Conservation (phyloP, 2,329 filamentous ascomycete genomes). For the Akanthomyces dipterigenus region DNA sequence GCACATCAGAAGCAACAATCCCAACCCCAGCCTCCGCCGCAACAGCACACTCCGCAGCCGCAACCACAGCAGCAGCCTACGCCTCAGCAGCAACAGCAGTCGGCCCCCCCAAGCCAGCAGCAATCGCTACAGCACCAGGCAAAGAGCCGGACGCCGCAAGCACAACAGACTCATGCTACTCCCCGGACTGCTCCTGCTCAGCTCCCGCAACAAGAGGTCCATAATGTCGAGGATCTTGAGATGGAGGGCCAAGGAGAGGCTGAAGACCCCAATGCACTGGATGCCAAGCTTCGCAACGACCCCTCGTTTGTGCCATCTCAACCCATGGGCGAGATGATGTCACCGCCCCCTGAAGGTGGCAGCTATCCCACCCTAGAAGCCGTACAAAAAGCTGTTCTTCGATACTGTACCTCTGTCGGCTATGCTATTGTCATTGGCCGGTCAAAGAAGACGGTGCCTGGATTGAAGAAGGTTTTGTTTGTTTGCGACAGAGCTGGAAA, state of each 20-base stretch:
- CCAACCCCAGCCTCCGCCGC: constrained; percentile 19
- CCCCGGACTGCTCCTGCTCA: constrained; percentile 28
- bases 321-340: constrained; percentile 55
- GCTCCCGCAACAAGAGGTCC: constrained; percentile 30
- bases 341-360: constrained; percentile 55
- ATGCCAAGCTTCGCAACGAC: constrained; percentile 42
- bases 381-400: constrained; percentile 56
- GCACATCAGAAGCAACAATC: constrained; percentile 23
- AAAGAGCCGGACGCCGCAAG: constrained; percentile 5
- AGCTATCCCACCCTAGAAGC: constrained; percentile 59
- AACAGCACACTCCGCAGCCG: constrained; percentile 12
- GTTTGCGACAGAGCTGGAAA: constrained; percentile 61
- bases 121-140: constrained; percentile 11
- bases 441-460: constrained; percentile 61
- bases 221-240: constrained; percentile 45
- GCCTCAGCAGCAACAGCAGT: constrained; percentile 21
- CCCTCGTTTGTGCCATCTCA: constrained; percentile 45
- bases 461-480: constrained; percentile 60
- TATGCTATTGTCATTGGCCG: constrained; percentile 63
- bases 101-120: constrained; percentile 14
- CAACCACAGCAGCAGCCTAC: constrained; percentile 20
- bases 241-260: constrained; percentile 43
- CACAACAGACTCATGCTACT: constrained; percentile 10
- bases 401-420: constrained; percentile 60
- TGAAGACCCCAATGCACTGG: constrained; percentile 38